phyloP scores from a whole-genome alignment of 2,329 filamentous ascomycete species.

The Tolypocladium sp. region DNA sequence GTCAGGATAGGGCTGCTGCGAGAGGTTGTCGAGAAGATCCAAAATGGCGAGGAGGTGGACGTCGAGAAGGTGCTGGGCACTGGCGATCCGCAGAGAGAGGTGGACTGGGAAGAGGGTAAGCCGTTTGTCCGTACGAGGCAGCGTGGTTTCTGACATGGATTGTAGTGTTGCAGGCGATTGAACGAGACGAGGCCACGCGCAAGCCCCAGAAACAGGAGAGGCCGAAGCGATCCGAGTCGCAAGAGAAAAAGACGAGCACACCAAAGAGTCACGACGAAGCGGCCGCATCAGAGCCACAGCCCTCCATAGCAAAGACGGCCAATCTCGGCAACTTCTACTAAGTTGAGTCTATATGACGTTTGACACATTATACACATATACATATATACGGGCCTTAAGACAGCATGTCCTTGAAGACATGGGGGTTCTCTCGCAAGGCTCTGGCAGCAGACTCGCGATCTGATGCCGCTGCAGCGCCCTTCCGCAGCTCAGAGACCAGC shows the following conservation, averaged over 20 bases:
- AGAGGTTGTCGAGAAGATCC: constrained; percentile 64
- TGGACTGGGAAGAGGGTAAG: constrained; percentile 80
- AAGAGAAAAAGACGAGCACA: constrained; percentile 1
- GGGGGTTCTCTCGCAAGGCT: not conserved
- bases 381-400: constrained; percentile 28
- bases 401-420: constrained; percentile 50
- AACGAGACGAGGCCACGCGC: constrained; percentile 49
- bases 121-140: not conserved
- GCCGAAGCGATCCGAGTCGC: constrained; percentile 18
- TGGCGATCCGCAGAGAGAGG: constrained; percentile 64
- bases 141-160: constrained; percentile 6
- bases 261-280: constrained; percentile 6
- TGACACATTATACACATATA: constrained; percentile 6
- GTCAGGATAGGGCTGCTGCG: constrained; percentile 66
- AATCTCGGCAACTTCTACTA: constrained; percentile 43
- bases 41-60: constrained; percentile 69
- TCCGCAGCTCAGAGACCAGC: constrained; percentile 42
- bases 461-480: constrained; percentile 9
- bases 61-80: constrained; percentile 76
- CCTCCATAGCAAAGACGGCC: constrained; percentile 15
- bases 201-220: constrained; percentile 34
- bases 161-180: constrained; percentile 56
- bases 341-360: constrained; percentile 2
- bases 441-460: not conserved
- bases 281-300: constrained; percentile 10